Evolutionary conservation across 345 rosid genomes (phyloP).

Genomic region (Euphorbia peplus): DNA sequence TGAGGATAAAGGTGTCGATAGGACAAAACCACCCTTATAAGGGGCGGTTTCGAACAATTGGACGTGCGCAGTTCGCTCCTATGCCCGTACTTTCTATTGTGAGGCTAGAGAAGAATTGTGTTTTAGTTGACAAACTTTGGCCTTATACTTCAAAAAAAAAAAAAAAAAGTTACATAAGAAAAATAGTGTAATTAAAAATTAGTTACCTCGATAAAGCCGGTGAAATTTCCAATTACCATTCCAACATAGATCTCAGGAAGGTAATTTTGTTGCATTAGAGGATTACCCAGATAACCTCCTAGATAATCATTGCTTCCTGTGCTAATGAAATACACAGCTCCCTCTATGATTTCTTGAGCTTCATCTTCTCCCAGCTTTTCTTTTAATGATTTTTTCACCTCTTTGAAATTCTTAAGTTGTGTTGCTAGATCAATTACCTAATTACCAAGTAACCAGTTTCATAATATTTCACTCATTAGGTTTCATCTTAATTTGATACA

Average conservation of each 20-base stretch:
- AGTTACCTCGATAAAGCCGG: conserved; percentile 43
- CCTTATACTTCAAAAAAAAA: too few species aligned
- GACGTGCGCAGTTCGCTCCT: too few species aligned
- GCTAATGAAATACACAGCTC: conserved; percentile 55
- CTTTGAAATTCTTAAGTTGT: conserved; percentile 38
- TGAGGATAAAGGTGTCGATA: too few species aligned
- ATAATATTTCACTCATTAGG: neutral
- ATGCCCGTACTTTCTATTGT: too few species aligned
- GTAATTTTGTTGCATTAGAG: conserved; percentile 33
- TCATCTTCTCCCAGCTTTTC: conserved; percentile 37
- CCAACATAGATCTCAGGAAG: conserved; percentile 35
- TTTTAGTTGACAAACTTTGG: too few species aligned
- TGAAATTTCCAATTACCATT: conserved; percentile 54
- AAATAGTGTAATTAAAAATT: neutral
- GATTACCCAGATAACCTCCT: conserved; percentile 42
- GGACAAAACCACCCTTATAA: too few species aligned
- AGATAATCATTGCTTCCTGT: conserved; percentile 53
- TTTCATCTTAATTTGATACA: neutral
- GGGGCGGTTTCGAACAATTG: too few species aligned
- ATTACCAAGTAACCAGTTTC: neutral
- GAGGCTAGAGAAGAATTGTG: too few species aligned
- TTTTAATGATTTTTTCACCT: conserved; percentile 28
- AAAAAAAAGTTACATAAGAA: too few species aligned
- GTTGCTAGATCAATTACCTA: conserved; percentile 46
- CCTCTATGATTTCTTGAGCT: conserved; percentile 33